Conservation (phyloP, 805 yeast genomes). For the Ascoidea rubescens region DNA sequence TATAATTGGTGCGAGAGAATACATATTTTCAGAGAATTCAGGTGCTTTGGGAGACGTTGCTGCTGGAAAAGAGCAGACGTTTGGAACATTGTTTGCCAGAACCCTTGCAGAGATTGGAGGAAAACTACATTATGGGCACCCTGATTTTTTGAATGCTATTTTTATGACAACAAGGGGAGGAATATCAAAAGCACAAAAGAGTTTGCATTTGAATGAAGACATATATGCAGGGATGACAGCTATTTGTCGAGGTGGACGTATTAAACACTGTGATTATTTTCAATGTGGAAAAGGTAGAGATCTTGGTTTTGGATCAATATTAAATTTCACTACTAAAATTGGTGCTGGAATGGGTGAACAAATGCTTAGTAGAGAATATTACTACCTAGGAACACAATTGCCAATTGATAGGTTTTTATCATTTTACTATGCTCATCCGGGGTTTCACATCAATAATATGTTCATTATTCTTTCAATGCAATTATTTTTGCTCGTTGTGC, state of each 20-base stretch:
- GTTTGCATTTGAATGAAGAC: slow-evolving; percentile 73
- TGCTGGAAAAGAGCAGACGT: slow-evolving; percentile 81
- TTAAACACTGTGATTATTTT: slow-evolving; percentile 69
- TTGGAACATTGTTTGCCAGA: slow-evolving; percentile 74
- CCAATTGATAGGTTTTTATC: slow-evolving; percentile 70
- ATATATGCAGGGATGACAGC: slow-evolving; percentile 83
- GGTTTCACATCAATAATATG: slow-evolving; percentile 70
- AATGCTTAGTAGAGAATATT: slow-evolving; percentile 70
- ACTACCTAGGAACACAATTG: slow-evolving; percentile 61
- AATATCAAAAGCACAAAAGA: slow-evolving; percentile 74
- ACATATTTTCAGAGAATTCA: slow-evolving; percentile 69
- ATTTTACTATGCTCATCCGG: slow-evolving; percentile 77
- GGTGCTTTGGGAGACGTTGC: slow-evolving; percentile 79
- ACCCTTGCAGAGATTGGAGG: slow-evolving; percentile 75
- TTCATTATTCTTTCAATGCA: slow-evolving; percentile 59
- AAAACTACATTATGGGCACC: slow-evolving; percentile 77
- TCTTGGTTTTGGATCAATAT: slow-evolving; percentile 70
- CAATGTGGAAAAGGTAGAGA: slow-evolving; percentile 86
- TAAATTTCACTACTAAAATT: slow-evolving; percentile 71
- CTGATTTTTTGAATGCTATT: slow-evolving; percentile 62
- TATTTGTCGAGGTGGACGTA: slow-evolving; percentile 61
- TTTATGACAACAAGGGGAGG: slow-evolving; percentile 83
- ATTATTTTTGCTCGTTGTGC: slow-evolving; percentile 40
- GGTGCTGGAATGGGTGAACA: slow-evolving; percentile 92
- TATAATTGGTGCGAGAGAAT: slow-evolving; percentile 73